A percentile compares a stretch with the other conserved stretches of the same genome.
These are phyloP conservation scores for Rhytidhysteron rufulum DNA, from an alignment of 2,329 filamentous ascomycete genomes.

Conservation along the genomic window DNA sequence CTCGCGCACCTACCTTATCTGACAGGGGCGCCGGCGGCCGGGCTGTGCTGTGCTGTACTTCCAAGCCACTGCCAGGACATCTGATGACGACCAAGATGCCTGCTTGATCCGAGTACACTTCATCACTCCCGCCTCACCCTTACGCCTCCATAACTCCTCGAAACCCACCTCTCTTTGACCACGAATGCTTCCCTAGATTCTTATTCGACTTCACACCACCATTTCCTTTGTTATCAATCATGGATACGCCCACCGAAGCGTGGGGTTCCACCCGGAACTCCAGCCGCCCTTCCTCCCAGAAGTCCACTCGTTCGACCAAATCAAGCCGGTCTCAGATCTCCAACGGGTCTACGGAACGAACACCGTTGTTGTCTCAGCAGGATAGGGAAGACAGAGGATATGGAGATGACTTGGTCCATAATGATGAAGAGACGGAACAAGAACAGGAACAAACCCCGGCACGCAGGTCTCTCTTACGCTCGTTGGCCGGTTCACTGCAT, in stretches of 20 bases:
- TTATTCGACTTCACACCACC: background rate
- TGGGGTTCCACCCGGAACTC: constrained; percentile 34
- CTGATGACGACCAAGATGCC: too few relatives aligned
- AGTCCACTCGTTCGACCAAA: constrained; percentile 30
- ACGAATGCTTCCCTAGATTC: constrained; percentile 10
- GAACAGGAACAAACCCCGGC: constrained; percentile 22
- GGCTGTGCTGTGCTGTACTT: too few relatives aligned
- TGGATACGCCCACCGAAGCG: constrained; percentile 32
- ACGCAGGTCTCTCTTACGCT: constrained; percentile 32
- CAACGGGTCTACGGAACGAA: constrained; percentile 34
- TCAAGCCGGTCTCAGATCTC: constrained; percentile 29
- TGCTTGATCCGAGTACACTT: too few relatives aligned
- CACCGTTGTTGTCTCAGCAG: constrained; percentile 35
- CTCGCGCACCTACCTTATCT: background rate
- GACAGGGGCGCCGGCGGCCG: too few relatives aligned
- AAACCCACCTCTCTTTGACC: constrained; percentile 1
- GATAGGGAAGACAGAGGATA: constrained; percentile 16
- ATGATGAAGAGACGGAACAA: constrained; percentile 14
- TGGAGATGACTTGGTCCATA: too few relatives aligned
- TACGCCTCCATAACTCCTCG: background rate
- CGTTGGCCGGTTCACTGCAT: constrained; percentile 22
- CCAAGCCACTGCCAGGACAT: background rate
- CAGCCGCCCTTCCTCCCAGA: constrained; percentile 35
- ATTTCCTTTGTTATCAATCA: constrained; percentile 12
- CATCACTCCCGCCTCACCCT: background rate